Base-by-base conservation (phyloP, 75 land plant genomes). In the Sequoiadendron giganteum region DNA sequence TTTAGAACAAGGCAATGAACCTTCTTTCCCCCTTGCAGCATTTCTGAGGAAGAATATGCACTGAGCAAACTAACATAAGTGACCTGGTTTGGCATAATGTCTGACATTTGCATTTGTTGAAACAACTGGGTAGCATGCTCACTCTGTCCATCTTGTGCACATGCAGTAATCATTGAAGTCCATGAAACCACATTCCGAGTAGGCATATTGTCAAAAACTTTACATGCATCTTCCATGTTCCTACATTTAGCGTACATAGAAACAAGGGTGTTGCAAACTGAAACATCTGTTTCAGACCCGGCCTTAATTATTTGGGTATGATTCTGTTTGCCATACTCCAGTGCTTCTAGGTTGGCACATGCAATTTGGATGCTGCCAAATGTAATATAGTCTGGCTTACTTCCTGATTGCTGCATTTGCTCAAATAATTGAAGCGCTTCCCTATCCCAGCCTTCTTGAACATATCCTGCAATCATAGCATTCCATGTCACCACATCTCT, bases 401-500 rank as follows among this genome's bases (percentile, higher is more conserved):
- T 47, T 4, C 88, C 91, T 15, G 84, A 84, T 9, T 14, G 16
- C 56, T 85, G 90, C 93, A 94, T 94, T 47, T 86, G 86, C 38
- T 87, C 86, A 81, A 91, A 94, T 89, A 91, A 47, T 77, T 90
- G 73, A 30, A 92, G 83, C 4, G 95, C 93, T 43, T 88, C 36
- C 13, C 36, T 11, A 40, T 84, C 56, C 9, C 42, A 43, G 5
- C 90, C 89, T 19, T 49, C 47, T 10, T 84, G 88, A 55, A 87
- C 90, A 83, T 91, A 91, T 11, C 92, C 93, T 2, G 92, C 87
- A 84, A 93, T 93, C 93, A 93, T 90, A 0, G 94, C 94, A 85
- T 93, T 93, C 95, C 94, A 93, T 45, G 94, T 77, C 11, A 94
- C 92, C 32, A 90, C 89, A 84, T 91, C 92, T 45, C 87, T 84